Base-by-base conservation (phyloP, 1,284 basidiomycete species). In the Cutaneotrichosporon curvatum region DNA sequence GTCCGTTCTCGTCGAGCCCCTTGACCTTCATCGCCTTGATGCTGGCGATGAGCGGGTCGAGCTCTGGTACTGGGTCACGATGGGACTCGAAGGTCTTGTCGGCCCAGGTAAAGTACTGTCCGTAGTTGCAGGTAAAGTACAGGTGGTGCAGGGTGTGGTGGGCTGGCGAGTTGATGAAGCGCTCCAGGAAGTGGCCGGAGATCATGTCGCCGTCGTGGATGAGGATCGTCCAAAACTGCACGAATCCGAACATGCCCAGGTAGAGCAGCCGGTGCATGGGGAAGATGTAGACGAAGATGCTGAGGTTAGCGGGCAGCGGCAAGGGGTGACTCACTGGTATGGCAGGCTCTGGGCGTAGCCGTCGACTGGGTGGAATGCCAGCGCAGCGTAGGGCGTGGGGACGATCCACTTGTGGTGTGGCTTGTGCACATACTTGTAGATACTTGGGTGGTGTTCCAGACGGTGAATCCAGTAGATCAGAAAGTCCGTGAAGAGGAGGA, bases 201-300 rank as follows among this genome's bases (percentile, higher is more conserved):
- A 97, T 83, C 91, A 99, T 97, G 75, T 98, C 95, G n/a, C 88
- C 92, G 71, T 99, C 94, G 70, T 98, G 94, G 60, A 98, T 98
- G 53, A 94, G 78, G 69, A 96, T 91, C 48, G 76, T 83, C 91
- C 91, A 95, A 63, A 85, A 79, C 74, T 94, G 95, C 61, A 96
- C 86, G 47, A 86, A 77, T 37, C 88, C 81, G 67, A 95, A 96
- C 47, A 92, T 77, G 23, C 63, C 79, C 45, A 95, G 79, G 73
- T 89, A 94, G 45, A 88, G 66, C 51, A 77, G 74, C 53, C 86
- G 85, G 61, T 98, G 90, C 21, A 97, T 75, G 0, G 94, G 94
- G 76, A 97, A 91, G 40, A 95, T 36, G 75, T 84, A 90, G 60
- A 88, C 79, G 75, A 94, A 95, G 55, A 94, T 62, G 72, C 65